Percentiles rank a stretch among this genome's conserved stretches.
Evolutionary conservation across 2,329 filamentous ascomycete species (phyloP).

Genomic region (Cytospora chrysosperma): DNA sequence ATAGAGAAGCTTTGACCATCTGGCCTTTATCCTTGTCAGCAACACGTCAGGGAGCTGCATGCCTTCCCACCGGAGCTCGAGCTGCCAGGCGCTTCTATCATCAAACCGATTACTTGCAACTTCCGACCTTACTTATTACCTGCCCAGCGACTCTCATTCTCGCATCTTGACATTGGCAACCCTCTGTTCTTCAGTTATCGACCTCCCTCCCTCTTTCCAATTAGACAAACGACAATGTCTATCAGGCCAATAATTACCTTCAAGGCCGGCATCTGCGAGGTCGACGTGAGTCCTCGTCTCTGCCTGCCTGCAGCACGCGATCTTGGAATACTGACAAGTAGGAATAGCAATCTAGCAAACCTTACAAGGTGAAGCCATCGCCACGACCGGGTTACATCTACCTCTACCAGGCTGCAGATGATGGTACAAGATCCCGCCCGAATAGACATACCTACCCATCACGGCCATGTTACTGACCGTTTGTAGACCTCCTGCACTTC

Average conservation of each 20-base stretch:
- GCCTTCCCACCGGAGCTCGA: conserved; percentile 22
- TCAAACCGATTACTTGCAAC: background rate
- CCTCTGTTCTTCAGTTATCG: background rate
- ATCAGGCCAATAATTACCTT: conserved; percentile 87
- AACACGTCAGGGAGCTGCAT: conserved; percentile 25
- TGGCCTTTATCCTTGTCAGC: conserved; percentile 16
- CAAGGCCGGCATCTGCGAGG: conserved; percentile 87
- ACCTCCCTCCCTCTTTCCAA: background rate
- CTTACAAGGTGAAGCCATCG: conserved; percentile 71
- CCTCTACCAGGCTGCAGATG: conserved; percentile 72
- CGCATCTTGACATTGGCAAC: background rate
- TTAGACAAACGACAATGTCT: conserved; percentile 62
- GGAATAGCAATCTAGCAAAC: conserved; percentile 51
- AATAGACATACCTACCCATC: background rate
- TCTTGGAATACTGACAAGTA: conserved; percentile 26
- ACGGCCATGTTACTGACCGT: background rate
- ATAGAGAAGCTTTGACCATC: background rate
- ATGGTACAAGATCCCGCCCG: conserved; percentile 53
- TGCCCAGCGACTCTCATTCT: background rate
- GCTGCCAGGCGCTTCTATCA: conserved; percentile 4
- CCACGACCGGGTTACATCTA: conserved; percentile 83
- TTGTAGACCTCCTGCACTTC: conserved; percentile 82
- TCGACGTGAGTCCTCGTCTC: conserved; percentile 63
- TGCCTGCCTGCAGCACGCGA: background rate
- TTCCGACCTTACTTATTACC: background rate